A percentile compares a stretch with the other conserved stretches of the same genome.
Evolutionary conservation across 345 rosid genomes (phyloP).

Genomic region (Populus alba): DNA sequence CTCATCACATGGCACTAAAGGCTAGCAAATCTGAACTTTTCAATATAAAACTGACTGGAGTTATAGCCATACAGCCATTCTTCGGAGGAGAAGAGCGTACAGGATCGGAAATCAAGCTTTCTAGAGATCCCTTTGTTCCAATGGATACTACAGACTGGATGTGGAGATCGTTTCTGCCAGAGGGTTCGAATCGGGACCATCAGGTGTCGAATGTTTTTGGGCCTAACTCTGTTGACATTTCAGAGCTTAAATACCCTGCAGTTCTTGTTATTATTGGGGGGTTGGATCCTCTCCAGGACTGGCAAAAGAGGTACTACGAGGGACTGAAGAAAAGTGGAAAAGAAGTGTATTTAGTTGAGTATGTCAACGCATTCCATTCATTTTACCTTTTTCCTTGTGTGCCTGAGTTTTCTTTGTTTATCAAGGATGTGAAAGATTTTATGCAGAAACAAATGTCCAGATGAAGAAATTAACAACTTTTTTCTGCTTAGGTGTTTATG

Average conservation of each 20-base stretch:
- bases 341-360: conserved; percentile 13
- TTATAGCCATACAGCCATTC: conserved; percentile 11
- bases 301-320: conserved; percentile 23
- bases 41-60: neutral
- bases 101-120: conserved; percentile 4
- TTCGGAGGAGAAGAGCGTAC: conserved; percentile 23
- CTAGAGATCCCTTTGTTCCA: neutral
- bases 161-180: conserved; percentile 20
- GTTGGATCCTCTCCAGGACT: conserved; percentile 17
- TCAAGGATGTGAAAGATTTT: conserved; percentile 21
- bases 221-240: conserved; percentile 4
- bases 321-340: conserved; percentile 9
- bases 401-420: conserved; percentile 1
- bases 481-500: too few relatives aligned
- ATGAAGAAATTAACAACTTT: too few relatives aligned
- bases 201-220: conserved; percentile 13
- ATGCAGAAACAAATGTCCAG: neutral
- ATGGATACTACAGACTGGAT: conserved; percentile 1
- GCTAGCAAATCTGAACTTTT: neutral
- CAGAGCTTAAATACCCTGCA: neutral
- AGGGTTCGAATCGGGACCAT: conserved; percentile 15
- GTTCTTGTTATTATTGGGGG: conserved; percentile 11
- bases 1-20: conserved; percentile 5
- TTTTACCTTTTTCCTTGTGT: neutral
- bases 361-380: neutral